Base-by-base conservation (phyloP, 2,329 filamentous ascomycete genomes). In the Dothideomycetidae sp. region DNA sequence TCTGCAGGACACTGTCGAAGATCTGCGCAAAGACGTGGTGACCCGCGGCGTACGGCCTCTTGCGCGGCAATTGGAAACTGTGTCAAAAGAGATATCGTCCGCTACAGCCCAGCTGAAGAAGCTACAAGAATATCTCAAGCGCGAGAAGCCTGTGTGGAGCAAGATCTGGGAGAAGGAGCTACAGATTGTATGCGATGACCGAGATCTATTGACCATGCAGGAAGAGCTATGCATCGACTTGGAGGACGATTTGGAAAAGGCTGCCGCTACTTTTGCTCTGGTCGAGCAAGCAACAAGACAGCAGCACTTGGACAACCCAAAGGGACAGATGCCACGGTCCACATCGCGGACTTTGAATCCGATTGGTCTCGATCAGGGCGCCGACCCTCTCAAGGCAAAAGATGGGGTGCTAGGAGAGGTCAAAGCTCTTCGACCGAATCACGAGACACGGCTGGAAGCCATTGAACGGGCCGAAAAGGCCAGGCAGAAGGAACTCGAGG, bases 101-200 rank as follows among this genome's bases (percentile, higher is more conserved):
- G 76, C 90, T 19, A 81, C 77, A 33, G 78, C 84, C 53, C 86
- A 94, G 53, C 74, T 98, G 44, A 90, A 83, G 70, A 86, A 82
- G 62, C 79, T 98, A 71, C 82, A 93, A 54, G 86, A 93, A 11
- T 93, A 81, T 64, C 73, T 98, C 62, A 78, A 77, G 50, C 73
- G 75, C 32, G 90, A 98, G 69, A 93, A 93, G 59, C 90, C 90
- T 0, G 68, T 94, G 41, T 98, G 90, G 88, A 94, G 85, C 38
- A 94, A 94, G 72, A 93, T 96, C 46, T 98, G 90, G 90, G 88
- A 96, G 70, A 86, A 92, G 61, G 86, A 96, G 58, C 67, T 98
- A 31, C 84, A 96, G 58, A 78, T 88, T 36, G 88, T 98, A 2
- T 96, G 90, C 61, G 85, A 93, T 55, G 90, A 94, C 53, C 77